These are phyloP conservation scores for Fusarium sp. DNA, from an alignment of 2,329 filamentous ascomycete genomes.

Conservation along the genomic window DNA sequence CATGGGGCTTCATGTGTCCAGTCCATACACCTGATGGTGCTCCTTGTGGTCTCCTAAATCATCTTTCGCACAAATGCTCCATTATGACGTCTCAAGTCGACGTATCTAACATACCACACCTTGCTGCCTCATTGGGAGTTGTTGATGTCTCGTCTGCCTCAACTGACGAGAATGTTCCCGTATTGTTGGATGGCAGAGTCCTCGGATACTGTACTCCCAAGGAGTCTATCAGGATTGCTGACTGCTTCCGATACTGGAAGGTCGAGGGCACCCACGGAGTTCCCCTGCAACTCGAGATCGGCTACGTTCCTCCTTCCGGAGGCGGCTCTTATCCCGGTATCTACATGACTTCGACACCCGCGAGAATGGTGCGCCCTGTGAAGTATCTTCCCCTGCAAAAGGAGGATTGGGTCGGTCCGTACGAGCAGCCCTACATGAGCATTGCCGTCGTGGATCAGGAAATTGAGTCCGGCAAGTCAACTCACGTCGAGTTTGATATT, in stretches of 20 bases:
- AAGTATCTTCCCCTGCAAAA: conserved; percentile 91
- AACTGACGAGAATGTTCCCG: conserved; percentile 83
- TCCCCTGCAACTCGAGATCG: conserved; percentile 87
- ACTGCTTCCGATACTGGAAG: conserved; percentile 94
- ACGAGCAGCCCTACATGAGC: conserved; percentile 98
- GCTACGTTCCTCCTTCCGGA: conserved; percentile 86
- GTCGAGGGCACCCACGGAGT: conserved; percentile 85
- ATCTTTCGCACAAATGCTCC: conserved; percentile 93
- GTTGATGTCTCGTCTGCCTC: conserved; percentile 80
- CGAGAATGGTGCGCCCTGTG: conserved; percentile 89
- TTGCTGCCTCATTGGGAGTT: conserved; percentile 84
- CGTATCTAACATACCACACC: conserved; percentile 74
- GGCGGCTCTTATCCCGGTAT: conserved; percentile 97
- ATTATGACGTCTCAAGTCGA: conserved; percentile 83
- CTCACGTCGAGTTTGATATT: conserved; percentile 92
- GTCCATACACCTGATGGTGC: conserved; percentile 97
- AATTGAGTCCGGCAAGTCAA: conserved; percentile 86
- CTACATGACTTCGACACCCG: conserved; percentile 88
- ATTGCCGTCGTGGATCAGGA: conserved; percentile 93
- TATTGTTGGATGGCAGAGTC: conserved; percentile 91
- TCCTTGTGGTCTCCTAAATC: conserved; percentile 93
- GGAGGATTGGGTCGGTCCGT: conserved; percentile 88
- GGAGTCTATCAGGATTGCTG: conserved; percentile 82
- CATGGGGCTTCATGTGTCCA: conserved; percentile 97
- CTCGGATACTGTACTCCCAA: conserved; percentile 90